phyloP scores from a whole-genome alignment of 768 basidiomycete genomes.

The Lactarius sanguifluus region DNA sequence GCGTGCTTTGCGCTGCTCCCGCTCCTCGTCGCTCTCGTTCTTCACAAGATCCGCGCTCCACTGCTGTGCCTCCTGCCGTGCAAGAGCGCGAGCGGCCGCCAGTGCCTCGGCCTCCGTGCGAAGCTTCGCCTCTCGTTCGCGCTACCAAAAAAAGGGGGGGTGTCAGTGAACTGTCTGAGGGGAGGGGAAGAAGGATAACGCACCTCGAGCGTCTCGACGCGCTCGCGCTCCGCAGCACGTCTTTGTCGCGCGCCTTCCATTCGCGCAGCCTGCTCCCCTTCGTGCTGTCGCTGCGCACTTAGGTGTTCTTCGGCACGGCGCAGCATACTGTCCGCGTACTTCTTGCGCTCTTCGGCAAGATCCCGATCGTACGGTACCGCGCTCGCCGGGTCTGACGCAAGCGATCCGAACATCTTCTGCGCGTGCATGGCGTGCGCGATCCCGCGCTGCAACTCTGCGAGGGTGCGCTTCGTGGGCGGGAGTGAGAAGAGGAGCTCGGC shows the following conservation, averaged over 20 bases:
- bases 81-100: slow-evolving; percentile 73
- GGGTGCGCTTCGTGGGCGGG: slow-evolving; percentile 69
- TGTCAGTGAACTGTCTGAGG: background rate
- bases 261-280: slow-evolving; percentile 67
- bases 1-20: slow-evolving; percentile 57
- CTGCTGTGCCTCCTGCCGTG: slow-evolving; percentile 75
- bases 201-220: slow-evolving; percentile 66
- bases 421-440: slow-evolving; percentile 83
- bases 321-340: slow-evolving; percentile 87
- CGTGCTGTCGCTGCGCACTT: slow-evolving; percentile 65
- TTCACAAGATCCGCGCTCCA: slow-evolving; percentile 66
- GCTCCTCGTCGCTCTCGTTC: slow-evolving; percentile 76
- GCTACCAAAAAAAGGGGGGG: slow-evolving; percentile 40
- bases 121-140: slow-evolving; percentile 59
- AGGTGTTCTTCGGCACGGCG: slow-evolving; percentile 81
- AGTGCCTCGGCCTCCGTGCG: slow-evolving; percentile 72
- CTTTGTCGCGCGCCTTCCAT: slow-evolving; percentile 73
- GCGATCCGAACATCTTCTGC: slow-evolving; percentile 80
- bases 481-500: slow-evolving; percentile 85
- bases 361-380: slow-evolving; percentile 82
- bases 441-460: slow-evolving; percentile 75
- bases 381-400: slow-evolving; percentile 70
- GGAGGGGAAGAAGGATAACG: slow-evolving; percentile 30
- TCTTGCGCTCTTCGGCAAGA: slow-evolving; percentile 83
- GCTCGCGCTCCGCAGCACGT: slow-evolving; percentile 77